A percentile compares a stretch with the other conserved stretches of the same genome.
phyloP scores from a whole-genome alignment of 306 rosid genomes.

The Coriaria nepalensis region DNA sequence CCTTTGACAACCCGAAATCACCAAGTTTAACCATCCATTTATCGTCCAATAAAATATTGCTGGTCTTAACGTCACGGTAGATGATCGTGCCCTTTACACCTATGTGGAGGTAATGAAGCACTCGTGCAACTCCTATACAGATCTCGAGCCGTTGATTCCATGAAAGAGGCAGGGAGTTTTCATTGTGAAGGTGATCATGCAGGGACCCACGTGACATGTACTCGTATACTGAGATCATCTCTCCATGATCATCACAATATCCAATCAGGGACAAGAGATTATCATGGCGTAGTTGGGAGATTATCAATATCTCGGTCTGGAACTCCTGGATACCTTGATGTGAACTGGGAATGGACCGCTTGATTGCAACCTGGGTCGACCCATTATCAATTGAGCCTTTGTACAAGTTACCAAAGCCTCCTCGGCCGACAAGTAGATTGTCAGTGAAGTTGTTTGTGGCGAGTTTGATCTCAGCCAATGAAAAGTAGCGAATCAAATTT shows the following conservation, averaged over 20 bases:
- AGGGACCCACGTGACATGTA: slow-evolving; percentile 13
- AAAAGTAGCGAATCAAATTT: slow-evolving; percentile 15
- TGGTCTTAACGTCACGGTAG: slow-evolving; percentile 24
- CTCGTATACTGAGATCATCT: slow-evolving; percentile 24
- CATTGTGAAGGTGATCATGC: slow-evolving; percentile 10
- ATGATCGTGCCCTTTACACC: slow-evolving; percentile 12
- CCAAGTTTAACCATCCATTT: slow-evolving; percentile 30
- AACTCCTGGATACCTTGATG: slow-evolving; percentile 26
- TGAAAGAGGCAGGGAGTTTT: slow-evolving; percentile 5
- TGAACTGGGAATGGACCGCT: slow-evolving; percentile 22
- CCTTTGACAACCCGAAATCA: slow-evolving; percentile 30
- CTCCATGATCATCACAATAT: slow-evolving; percentile 2
- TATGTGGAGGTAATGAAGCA: slow-evolving; percentile 15
- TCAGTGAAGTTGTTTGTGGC: slow-evolving; percentile 23
- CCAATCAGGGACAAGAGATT: slow-evolving; percentile 21
- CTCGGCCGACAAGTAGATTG: slow-evolving; percentile 14
- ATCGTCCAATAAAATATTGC: slow-evolving; percentile 19
- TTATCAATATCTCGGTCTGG: slow-evolving; percentile 23
- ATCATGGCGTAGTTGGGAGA: slow-evolving; percentile 20
- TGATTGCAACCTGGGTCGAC: slow-evolving; percentile 14
- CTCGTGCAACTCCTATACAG: slow-evolving; percentile 15
- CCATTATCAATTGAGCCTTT: slow-evolving; percentile 13
- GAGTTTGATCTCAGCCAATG: slow-evolving; percentile 18
- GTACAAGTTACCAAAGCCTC: slow-evolving; percentile 35
- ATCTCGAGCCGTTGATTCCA: slow-evolving; percentile 20